Evolutionary conservation across 2,329 filamentous ascomycete genomes (phyloP).

Genomic region (Paraphaeosphaeria sporulosa): DNA sequence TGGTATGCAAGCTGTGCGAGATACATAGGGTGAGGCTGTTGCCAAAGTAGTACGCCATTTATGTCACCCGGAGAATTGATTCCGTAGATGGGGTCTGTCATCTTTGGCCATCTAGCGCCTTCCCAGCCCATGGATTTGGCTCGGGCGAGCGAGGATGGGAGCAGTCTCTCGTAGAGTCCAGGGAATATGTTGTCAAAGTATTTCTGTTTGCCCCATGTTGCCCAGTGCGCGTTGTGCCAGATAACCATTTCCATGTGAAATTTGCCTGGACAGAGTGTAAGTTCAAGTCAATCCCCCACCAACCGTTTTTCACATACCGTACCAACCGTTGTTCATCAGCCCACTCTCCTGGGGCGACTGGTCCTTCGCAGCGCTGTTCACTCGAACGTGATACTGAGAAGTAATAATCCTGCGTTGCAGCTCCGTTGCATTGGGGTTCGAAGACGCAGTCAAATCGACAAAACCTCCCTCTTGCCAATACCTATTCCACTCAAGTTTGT

Average conservation of each 20-base stretch:
- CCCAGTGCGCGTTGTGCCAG: conserved; percentile 61
- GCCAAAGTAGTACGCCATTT: conserved; percentile 68
- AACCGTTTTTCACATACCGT: conserved; percentile 35
- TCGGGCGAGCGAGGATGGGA: conserved; percentile 43
- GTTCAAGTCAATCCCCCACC: background rate
- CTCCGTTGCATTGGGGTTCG: conserved; percentile 55
- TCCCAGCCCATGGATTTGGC: conserved; percentile 49
- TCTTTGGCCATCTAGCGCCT: conserved; percentile 61
- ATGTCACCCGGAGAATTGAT: conserved; percentile 66
- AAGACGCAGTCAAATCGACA: conserved; percentile 54
- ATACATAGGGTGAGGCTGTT: conserved; percentile 68
- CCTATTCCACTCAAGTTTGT: conserved; percentile 48
- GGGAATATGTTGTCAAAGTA: conserved; percentile 55
- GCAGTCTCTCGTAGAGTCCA: conserved; percentile 60
- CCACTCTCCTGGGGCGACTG: conserved; percentile 58
- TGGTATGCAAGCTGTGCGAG: conserved; percentile 66
- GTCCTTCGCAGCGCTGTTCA: conserved; percentile 58
- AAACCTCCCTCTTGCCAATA: conserved; percentile 62
- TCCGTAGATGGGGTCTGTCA: conserved; percentile 63
- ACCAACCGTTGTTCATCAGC: conserved; percentile 63
- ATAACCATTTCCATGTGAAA: conserved; percentile 65
- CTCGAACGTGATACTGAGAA: conserved; percentile 62
- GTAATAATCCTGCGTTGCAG: conserved; percentile 61
- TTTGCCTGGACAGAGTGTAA: conserved; percentile 47
- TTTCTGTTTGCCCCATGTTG: conserved; percentile 51